These are phyloP conservation scores for Linum usitatissimum DNA, from an alignment of 345 rosid species.

Conservation along the genomic window DNA sequence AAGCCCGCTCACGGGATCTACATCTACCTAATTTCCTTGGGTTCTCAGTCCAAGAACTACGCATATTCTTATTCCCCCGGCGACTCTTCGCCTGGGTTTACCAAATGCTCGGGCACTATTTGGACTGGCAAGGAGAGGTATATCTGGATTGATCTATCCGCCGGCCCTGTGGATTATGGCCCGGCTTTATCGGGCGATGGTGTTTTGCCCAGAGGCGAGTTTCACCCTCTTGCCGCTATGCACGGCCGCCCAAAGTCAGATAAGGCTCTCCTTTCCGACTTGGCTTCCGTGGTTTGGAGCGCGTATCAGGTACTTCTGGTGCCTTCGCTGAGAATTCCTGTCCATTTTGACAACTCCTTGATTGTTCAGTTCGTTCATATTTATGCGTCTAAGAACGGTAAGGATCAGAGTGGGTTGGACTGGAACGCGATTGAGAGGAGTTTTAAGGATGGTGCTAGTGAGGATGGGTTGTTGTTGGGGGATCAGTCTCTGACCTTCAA, in stretches of 20 bases:
- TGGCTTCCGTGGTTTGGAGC: constrained; percentile 73
- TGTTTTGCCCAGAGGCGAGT: constrained; percentile 78
- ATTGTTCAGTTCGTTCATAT: constrained; percentile 74
- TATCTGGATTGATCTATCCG: constrained; percentile 78
- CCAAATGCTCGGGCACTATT: constrained; percentile 67
- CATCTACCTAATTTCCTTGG: constrained; percentile 60
- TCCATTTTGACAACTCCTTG: constrained; percentile 65
- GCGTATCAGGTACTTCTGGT: constrained; percentile 90
- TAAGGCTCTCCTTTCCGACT: constrained; percentile 62
- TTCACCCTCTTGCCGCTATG: constrained; percentile 75
- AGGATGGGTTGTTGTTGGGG: constrained; percentile 61
- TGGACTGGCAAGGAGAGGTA: constrained; percentile 94
- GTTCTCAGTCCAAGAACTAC: constrained; percentile 43
- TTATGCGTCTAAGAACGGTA: constrained; percentile 39
- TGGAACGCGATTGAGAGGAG: constrained; percentile 53
- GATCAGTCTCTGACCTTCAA: constrained; percentile 64
- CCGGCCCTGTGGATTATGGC: constrained; percentile 94
- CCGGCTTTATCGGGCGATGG: constrained; percentile 95
- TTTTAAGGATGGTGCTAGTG: constrained; percentile 57
- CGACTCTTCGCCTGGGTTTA: constrained; percentile 70
- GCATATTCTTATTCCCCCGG: constrained; percentile 68
- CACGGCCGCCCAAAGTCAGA: constrained; percentile 85
- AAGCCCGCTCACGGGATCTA: constrained; percentile 58
- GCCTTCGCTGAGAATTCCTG: constrained; percentile 86
- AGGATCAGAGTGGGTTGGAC: constrained; percentile 57